These are phyloP conservation scores for Helicocarpus griseus DNA, from an alignment of 2,329 filamentous ascomycete species.

Conservation along the genomic window DNA sequence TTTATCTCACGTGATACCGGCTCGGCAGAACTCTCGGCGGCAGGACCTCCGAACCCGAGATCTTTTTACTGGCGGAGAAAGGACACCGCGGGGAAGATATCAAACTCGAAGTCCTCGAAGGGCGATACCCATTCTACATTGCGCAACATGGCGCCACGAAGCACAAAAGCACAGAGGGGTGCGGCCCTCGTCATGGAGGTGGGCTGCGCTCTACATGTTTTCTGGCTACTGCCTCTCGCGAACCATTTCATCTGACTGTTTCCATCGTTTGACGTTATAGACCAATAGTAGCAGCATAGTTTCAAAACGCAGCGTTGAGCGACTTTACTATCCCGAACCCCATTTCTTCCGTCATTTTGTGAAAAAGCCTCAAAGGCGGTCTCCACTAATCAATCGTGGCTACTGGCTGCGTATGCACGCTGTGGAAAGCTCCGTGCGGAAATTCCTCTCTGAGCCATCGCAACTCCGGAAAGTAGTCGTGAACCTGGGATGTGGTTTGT, in stretches of 20 bases:
- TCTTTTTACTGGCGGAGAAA: no score
- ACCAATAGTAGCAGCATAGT: slow-evolving; percentile 90
- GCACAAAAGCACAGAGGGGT: slow-evolving; percentile 29
- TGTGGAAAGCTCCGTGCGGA: slow-evolving; percentile 62
- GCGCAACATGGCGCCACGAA: slow-evolving; percentile 12
- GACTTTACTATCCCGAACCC: slow-evolving; percentile 69
- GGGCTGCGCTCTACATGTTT: slow-evolving; percentile 21
- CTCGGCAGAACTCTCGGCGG: no score
- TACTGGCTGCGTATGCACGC: slow-evolving; percentile 81
- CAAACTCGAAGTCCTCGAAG: background rate
- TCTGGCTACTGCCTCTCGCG: slow-evolving; percentile 13
- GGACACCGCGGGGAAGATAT: no score
- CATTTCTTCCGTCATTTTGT: slow-evolving; percentile 87
- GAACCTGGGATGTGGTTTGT: slow-evolving; percentile 87
- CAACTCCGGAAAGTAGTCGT: slow-evolving; percentile 61
- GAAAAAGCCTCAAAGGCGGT: slow-evolving; percentile 67
- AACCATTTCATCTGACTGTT: slow-evolving; percentile 6
- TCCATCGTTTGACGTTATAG: slow-evolving; percentile 34
- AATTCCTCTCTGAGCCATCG: slow-evolving; percentile 55
- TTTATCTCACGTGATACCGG: slow-evolving; percentile 14
- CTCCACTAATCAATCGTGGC: slow-evolving; percentile 83
- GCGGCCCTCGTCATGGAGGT: slow-evolving; percentile 47
- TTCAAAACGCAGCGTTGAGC: slow-evolving; percentile 87
- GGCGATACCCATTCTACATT: background rate
- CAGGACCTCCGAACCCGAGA: no score